Base-by-base conservation (phyloP, 1,139 yeast species). In the Hyphopichia pseudoburtonii region DNA sequence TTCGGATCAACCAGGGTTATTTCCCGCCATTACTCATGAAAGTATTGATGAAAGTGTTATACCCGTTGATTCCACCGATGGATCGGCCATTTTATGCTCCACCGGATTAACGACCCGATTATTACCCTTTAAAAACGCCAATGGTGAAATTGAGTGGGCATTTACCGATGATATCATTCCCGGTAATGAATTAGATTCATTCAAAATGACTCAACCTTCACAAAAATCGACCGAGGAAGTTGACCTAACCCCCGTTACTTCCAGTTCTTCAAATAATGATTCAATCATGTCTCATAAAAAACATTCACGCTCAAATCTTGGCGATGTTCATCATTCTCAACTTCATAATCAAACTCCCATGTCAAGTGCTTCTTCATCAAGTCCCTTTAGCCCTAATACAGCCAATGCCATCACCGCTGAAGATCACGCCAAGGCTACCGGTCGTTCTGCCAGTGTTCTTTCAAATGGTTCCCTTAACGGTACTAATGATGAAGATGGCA, bases 61-160 rank as follows among this genome's bases (percentile, higher is more conserved):
- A n/a, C 11, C 28, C 15, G 17, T 14, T 12, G 23, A 17, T 5
- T 34, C 38, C 11, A 35, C 16, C 12, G 30, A 27, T 5, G 32
- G 29, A 3, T 41, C 33, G 14, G 53, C 58, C 28, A 52, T 55
- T 30, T 64, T 70, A 10, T 79, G 85, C 50, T 73, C 83, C 17
- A 76, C 82, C 7, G 69, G 70, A 5, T 48, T 63, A 25, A 64
- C 76, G 28, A 65, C 80, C 3, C 62, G 73, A 37, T 62, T 76
- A 27, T 58, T 76, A 17, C 80, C 82, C 5, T 65, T 70, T 45
- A 77, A 74, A 36, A 77, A 76, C 48, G 60, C 58, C 10, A 63
- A 68, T 28, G 86, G 86, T 3, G 80, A 77, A 46, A 66, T 79
- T 14, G 81, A 76, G 42, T 80, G 83, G 80, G 70, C 71, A 8